These are phyloP conservation scores for Albifimbria verrucaria DNA, from an alignment of 2,329 filamentous ascomycete genomes.

Conservation along the genomic window DNA sequence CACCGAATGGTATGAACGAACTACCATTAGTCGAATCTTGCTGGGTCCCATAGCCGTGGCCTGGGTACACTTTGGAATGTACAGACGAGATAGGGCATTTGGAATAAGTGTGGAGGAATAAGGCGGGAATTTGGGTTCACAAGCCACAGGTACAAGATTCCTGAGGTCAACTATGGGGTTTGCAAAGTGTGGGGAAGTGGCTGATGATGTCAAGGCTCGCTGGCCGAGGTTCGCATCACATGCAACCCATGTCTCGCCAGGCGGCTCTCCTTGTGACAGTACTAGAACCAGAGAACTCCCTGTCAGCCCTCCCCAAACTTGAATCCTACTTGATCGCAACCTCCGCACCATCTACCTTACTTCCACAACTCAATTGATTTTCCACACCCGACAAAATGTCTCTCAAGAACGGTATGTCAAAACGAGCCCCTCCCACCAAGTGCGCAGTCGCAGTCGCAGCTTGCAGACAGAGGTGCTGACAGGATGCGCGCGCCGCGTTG, in stretches of 20 bases:
- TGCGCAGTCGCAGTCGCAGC: neutral
- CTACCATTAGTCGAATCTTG: too few species aligned
- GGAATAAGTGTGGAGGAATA: too few species aligned
- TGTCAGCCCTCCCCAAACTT: neutral
- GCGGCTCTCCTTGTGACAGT: neutral
- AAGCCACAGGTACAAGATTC: neutral
- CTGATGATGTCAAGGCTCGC: slow-evolving; percentile 18
- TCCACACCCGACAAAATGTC: slow-evolving; percentile 48
- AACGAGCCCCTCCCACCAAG: neutral
- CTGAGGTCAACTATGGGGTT: neutral
- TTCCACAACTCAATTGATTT: neutral
- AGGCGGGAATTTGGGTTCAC: neutral
- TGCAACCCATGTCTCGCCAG: slow-evolving; percentile 20
- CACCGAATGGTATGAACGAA: too few species aligned
- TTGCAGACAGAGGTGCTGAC: neutral
- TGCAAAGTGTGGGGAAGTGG: slow-evolving; percentile 11
- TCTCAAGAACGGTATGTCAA: slow-evolving; percentile 65
- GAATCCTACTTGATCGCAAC: neutral
- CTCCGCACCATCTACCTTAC: neutral
- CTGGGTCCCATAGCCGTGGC: too few species aligned
- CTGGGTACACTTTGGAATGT: too few species aligned
- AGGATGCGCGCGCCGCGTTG: too few species aligned
- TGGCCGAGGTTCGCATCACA: slow-evolving; percentile 30
- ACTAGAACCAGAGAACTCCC: slow-evolving; percentile 1
- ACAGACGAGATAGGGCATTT: too few species aligned